Evolutionary conservation across 2,329 filamentous ascomycete species (phyloP).

Genomic region (Aureobasidium sp.): DNA sequence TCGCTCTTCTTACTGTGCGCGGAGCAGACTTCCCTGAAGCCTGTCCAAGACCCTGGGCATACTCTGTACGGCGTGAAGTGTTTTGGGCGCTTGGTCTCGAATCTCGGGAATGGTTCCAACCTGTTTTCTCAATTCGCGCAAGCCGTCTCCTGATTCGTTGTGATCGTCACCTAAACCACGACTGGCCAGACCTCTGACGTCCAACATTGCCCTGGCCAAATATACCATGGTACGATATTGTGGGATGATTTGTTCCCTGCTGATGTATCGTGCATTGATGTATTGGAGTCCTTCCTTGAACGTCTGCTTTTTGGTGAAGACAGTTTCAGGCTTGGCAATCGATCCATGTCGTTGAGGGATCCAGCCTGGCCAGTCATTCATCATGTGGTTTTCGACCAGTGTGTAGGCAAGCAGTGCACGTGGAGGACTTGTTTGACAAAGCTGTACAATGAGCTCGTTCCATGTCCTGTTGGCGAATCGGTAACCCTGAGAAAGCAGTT

Average conservation of each 20-base stretch:
- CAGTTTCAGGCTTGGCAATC: constrained; percentile 26
- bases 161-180: constrained; percentile 33
- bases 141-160: constrained; percentile 24
- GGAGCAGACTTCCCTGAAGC: constrained; percentile 21
- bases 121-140: constrained; percentile 32
- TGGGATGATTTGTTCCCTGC: constrained; percentile 36
- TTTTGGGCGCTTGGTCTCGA: constrained; percentile 40
- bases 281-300: constrained; percentile 30
- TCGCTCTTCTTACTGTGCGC: background rate
- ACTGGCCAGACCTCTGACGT: constrained; percentile 39
- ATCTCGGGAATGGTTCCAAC: constrained; percentile 35
- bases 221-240: constrained; percentile 49
- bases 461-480: constrained; percentile 79
- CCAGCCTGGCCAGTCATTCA: constrained; percentile 85
- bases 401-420: constrained; percentile 73
- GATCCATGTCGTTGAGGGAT: constrained; percentile 25
- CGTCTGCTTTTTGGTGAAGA: constrained; percentile 31
- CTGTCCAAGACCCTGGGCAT: constrained; percentile 43
- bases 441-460: constrained; percentile 78
- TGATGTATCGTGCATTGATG: constrained; percentile 33
- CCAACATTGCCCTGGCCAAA: constrained; percentile 41
- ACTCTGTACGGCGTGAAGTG: constrained; percentile 46
- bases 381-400: constrained; percentile 80
- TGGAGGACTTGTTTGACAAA: constrained; percentile 54
- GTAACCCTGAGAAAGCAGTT: constrained; percentile 73